A percentile compares a stretch with the other conserved stretches of the same genome.
Conservation (phyloP, 371 early-diverging fungal species). For the Mucor mucedo region DNA sequence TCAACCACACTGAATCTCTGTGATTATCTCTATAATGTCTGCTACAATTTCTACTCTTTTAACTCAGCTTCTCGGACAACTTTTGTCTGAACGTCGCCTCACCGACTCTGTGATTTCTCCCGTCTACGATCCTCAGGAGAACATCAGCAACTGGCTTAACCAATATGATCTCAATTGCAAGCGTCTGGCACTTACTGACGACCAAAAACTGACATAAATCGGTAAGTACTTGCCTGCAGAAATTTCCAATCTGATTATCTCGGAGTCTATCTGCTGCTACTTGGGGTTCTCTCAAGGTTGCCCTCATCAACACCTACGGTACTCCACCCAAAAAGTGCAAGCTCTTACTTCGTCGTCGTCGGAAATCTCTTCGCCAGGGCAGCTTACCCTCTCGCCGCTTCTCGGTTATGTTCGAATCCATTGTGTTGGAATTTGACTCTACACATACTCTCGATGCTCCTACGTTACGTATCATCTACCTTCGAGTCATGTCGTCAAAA, state of each 20-base stretch:
- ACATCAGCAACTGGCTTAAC: slow-evolving; percentile 15
- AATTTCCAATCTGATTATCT: slow-evolving; percentile 6
- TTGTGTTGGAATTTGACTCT: slow-evolving; percentile 9
- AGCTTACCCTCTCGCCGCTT: slow-evolving; percentile 12
- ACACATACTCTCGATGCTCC: not conserved
- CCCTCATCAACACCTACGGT: slow-evolving; percentile 11
- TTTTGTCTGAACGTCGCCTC: slow-evolving; percentile 11
- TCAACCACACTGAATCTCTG: no score
- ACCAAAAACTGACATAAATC: slow-evolving; percentile 13
- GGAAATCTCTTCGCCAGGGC: slow-evolving; percentile 13
- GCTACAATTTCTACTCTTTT: no score
- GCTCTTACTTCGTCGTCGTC: slow-evolving; percentile 5
- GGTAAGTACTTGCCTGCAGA: slow-evolving; percentile 7
- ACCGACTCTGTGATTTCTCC: not conserved
- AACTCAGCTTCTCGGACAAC: slow-evolving; percentile 6
- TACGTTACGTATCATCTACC: slow-evolving; percentile 10
- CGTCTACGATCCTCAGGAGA: slow-evolving; percentile 14
- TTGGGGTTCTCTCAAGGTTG: slow-evolving; percentile 9
- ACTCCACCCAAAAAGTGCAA: slow-evolving; percentile 8
- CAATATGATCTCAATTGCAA: slow-evolving; percentile 12
- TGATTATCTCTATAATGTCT: no score
- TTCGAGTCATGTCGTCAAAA: slow-evolving; percentile 2
- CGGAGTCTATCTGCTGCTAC: not conserved
- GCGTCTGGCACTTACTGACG: slow-evolving; percentile 5
- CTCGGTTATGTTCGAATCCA: slow-evolving; percentile 6